Evolutionary conservation across 805 yeast species (phyloP).

Genomic region (Candida ulmi): DNA sequence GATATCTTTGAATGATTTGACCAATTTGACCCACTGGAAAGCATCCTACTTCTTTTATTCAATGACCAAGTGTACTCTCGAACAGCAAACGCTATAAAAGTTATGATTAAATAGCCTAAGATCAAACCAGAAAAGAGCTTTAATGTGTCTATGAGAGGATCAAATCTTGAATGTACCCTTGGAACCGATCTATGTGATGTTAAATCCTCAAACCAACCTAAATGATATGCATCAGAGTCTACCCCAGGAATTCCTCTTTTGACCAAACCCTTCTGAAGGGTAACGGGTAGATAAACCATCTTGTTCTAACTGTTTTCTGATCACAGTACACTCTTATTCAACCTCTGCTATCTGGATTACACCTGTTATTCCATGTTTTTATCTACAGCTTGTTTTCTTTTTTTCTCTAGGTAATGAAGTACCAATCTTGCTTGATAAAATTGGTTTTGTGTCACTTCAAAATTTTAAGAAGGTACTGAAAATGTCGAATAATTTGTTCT

Average conservation of each 20-base stretch:
- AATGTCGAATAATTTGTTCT: no score
- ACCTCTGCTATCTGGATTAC: no score
- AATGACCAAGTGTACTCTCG: slow-evolving; percentile 24
- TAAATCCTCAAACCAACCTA: slow-evolving; percentile 23
- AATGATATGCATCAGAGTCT: slow-evolving; percentile 21
- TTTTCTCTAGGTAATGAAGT: no score
- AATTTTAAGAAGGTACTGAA: no score
- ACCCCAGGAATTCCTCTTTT: slow-evolving; percentile 24
- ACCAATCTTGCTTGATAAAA: no score
- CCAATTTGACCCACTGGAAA: slow-evolving; percentile 17
- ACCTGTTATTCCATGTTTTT: no score
- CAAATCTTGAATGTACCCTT: slow-evolving; percentile 10
- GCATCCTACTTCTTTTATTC: slow-evolving; percentile 11
- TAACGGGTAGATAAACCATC: no score
- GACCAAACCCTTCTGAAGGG: background rate
- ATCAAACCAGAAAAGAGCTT: slow-evolving; percentile 20
- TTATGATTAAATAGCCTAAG: slow-evolving; percentile 10
- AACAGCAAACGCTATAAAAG: slow-evolving; percentile 19
- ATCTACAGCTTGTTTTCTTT: no score
- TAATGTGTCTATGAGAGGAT: slow-evolving; percentile 20
- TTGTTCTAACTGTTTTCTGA: no score
- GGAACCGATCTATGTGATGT: slow-evolving; percentile 11
- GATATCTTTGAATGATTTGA: slow-evolving; percentile 9
- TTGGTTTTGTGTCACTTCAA: no score
- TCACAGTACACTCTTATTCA: no score